Conservation (phyloP, 139 green algal genomes). For the Spirogloea muscicola region DNA sequence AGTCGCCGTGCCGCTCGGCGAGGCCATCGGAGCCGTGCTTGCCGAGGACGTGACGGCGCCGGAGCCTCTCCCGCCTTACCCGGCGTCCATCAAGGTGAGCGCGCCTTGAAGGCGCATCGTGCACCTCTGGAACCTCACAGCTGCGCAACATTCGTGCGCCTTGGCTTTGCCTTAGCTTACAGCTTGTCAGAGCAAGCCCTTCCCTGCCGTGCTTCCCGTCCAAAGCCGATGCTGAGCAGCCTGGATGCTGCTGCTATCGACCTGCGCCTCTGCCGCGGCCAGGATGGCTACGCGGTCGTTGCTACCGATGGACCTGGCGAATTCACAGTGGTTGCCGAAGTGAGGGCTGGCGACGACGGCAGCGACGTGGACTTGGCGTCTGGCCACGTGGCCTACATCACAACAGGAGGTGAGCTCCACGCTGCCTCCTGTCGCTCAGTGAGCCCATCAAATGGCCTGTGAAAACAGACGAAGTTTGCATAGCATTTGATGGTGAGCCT, state of each 20-base stretch:
- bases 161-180: neutral
- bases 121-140: no score
- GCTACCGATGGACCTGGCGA: slow-evolving; percentile 71
- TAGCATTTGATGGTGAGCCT: no score
- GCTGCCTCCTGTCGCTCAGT: no score
- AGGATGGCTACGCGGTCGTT: slow-evolving; percentile 92
- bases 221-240: no score
- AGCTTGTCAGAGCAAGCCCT: no score
- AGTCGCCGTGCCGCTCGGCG: slow-evolving; percentile 52
- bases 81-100: slow-evolving; percentile 85
- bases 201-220: no score
- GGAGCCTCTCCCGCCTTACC: slow-evolving; percentile 82
- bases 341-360: slow-evolving; percentile 59
- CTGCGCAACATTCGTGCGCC: neutral
- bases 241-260: no score
- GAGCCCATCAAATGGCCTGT: no score
- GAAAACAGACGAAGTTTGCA: no score
- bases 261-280: no score
- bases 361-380: slow-evolving; percentile 41
- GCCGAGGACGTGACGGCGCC: slow-evolving; percentile 66
- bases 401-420: slow-evolving; percentile 71
- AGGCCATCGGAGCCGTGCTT: slow-evolving; percentile 60
- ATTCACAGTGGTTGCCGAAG: slow-evolving; percentile 72
- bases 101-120: no score
- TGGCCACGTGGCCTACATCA: slow-evolving; percentile 84